These are phyloP conservation scores for Taiozyma sp. DNA, from an alignment of 1,139 yeast genomes.

Conservation along the genomic window DNA sequence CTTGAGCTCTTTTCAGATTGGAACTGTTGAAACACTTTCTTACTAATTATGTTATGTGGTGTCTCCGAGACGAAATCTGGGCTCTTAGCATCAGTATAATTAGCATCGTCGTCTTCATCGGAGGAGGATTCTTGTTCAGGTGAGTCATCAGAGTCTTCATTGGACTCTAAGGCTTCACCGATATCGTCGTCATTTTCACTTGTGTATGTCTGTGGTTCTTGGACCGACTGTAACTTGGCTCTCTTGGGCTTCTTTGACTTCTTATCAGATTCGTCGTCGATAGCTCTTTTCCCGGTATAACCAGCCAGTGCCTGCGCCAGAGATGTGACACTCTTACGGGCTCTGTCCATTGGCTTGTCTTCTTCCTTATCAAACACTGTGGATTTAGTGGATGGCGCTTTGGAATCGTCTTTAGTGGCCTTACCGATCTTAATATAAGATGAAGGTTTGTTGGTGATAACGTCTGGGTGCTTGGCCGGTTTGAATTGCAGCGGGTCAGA, in stretches of 20 bases:
- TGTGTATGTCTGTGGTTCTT: neutral
- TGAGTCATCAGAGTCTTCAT: constrained; percentile 13
- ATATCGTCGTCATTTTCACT: constrained; percentile 5
- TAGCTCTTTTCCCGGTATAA: constrained; percentile 41
- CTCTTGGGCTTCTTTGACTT: constrained; percentile 19
- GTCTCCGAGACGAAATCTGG: constrained; percentile 8
- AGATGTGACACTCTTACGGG: constrained; percentile 24
- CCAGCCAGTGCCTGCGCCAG: constrained; percentile 52
- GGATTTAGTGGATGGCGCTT: neutral
- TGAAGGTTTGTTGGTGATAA: constrained; percentile 25
- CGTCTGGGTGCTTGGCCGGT: constrained; percentile 40
- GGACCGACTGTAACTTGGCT: neutral
- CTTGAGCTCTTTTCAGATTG: constrained; percentile 6
- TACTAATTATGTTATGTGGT: constrained; percentile 15
- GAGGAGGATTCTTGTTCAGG: constrained; percentile 4
- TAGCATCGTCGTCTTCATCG: constrained; percentile 20
- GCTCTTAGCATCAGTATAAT: constrained; percentile 11
- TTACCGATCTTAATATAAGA: constrained; percentile 25
- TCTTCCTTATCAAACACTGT: neutral
- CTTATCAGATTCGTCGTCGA: constrained; percentile 26
- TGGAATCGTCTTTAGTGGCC: constrained; percentile 3
- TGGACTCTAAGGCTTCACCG: constrained; percentile 14
- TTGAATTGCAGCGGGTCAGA: constrained; percentile 55
- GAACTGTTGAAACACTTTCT: constrained; percentile 15
- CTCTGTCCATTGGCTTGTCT: neutral